A percentile compares a stretch with the other conserved stretches of the same genome.
Conservation (phyloP, 176 grass and related monocot species). For the Urochloa ruziziensis region DNA sequence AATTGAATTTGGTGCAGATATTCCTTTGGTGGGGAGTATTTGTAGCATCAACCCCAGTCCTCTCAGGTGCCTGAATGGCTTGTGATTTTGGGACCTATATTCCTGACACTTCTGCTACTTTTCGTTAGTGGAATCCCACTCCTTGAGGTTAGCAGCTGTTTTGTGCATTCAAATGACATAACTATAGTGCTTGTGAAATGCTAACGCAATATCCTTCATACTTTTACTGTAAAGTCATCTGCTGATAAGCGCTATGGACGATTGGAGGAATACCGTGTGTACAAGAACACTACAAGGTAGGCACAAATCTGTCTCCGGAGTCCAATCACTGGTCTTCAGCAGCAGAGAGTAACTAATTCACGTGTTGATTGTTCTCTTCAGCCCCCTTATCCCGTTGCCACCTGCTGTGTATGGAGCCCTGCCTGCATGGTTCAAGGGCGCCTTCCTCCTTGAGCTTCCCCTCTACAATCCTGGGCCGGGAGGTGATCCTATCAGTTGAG, state of each 20-base stretch:
- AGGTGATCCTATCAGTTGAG: conserved; percentile 25
- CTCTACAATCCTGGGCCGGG: conserved; percentile 68
- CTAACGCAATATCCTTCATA: neutral
- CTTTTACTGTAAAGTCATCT: conserved; percentile 51
- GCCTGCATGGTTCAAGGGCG: conserved; percentile 81
- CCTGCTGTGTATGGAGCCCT: conserved; percentile 64
- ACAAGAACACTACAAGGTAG: conserved; percentile 94
- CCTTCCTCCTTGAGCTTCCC: conserved; percentile 84
- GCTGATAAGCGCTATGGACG: conserved; percentile 67
- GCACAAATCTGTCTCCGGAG: neutral
- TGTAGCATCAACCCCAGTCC: conserved; percentile 76
- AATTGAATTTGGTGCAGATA: conserved; percentile 51
- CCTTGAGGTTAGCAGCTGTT: conserved; percentile 62
- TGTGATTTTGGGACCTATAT: conserved; percentile 78
- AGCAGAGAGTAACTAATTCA: neutral
- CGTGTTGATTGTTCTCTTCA: conserved; percentile 33
- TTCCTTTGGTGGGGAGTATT: conserved; percentile 98
- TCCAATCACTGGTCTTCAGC: conserved; percentile 5
- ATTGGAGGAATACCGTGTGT: conserved; percentile 62
- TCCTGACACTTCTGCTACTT: conserved; percentile 76
- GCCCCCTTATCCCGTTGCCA: conserved; percentile 85
- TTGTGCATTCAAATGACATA: neutral
- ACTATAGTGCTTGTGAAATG: neutral
- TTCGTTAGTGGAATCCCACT: conserved; percentile 93
- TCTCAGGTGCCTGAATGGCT: conserved; percentile 82